phyloP scores from a whole-genome alignment of 164 flowering plant species.

The Chloranthus sessilifolius region DNA sequence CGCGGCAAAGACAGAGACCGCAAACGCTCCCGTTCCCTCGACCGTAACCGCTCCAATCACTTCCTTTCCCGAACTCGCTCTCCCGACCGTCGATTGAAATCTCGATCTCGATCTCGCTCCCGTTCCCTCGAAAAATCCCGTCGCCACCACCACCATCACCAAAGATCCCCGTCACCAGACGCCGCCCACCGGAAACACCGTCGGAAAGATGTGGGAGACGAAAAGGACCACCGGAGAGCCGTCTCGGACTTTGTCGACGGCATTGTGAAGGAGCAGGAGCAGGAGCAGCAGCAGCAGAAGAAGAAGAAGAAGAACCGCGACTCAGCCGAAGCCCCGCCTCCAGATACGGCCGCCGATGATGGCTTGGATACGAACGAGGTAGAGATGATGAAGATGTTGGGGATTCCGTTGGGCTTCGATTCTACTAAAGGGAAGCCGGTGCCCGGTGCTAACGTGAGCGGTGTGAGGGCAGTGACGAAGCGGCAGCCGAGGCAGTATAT shows the following conservation, averaged over 20 bases:
- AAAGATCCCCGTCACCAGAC: slow-evolving; percentile 45
- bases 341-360: slow-evolving; percentile 12
- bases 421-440: slow-evolving; percentile 95
- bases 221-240: slow-evolving; percentile 16
- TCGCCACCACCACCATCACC: slow-evolving; percentile 35
- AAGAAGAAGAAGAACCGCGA: slow-evolving; percentile 20
- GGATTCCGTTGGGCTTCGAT: slow-evolving; percentile 88
- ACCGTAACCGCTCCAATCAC: slow-evolving; percentile 39
- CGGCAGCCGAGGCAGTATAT: slow-evolving; percentile 95
- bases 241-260: slow-evolving; percentile 54
- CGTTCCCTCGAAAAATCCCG: slow-evolving; percentile 40
- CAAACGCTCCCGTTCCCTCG: slow-evolving; percentile 47
- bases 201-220: slow-evolving; percentile 25
- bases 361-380: slow-evolving; percentile 54
- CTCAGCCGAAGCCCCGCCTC: slow-evolving; percentile 6
- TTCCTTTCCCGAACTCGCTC: slow-evolving; percentile 32
- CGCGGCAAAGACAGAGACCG: slow-evolving; percentile 41
- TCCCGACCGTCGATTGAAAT: slow-evolving; percentile 25
- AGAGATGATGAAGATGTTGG: slow-evolving; percentile 88
- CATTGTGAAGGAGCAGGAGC: slow-evolving; percentile 39
- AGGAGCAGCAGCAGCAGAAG: slow-evolving; percentile 25
- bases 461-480: slow-evolving; percentile 75
- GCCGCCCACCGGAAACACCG: slow-evolving; percentile 28
- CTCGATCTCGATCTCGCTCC: slow-evolving; percentile 36
- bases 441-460: slow-evolving; percentile 77